phyloP scores from a whole-genome alignment of 768 basidiomycete genomes.

The Filobasidium wieringae region DNA sequence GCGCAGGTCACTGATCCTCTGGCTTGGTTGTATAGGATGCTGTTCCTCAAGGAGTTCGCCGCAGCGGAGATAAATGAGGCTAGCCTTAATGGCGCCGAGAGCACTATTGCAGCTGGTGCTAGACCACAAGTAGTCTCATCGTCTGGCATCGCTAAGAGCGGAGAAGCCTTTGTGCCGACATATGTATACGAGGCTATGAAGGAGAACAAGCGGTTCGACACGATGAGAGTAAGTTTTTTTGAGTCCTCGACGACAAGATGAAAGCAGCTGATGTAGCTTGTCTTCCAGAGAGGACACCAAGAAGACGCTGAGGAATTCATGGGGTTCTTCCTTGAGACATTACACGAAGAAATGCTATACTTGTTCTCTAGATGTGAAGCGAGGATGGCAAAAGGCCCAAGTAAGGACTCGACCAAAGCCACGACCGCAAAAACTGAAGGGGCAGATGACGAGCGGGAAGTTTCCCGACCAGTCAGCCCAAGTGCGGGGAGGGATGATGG shows the following conservation, averaged over 20 bases:
- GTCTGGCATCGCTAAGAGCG: constrained; percentile 4
- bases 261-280: not conserved
- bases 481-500: constrained; percentile 48
- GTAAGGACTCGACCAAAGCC: constrained; percentile 41
- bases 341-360: constrained; percentile 78
- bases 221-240: constrained; percentile 59
- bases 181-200: constrained; percentile 86
- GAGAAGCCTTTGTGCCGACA: constrained; percentile 67
- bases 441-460: constrained; percentile 24
- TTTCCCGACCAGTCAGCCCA: constrained; percentile 34
- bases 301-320: constrained; percentile 98
- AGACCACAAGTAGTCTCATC: not conserved
- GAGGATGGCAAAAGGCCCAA: constrained; percentile 13
- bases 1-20: constrained; percentile 22
- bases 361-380: constrained; percentile 45
- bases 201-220: constrained; percentile 83
- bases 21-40: constrained; percentile 39
- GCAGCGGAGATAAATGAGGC: not conserved
- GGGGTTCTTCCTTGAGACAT: constrained; percentile 88
- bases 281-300: constrained; percentile 62
- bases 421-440: constrained; percentile 41
- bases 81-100: not conserved
- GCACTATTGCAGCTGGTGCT: not conserved
- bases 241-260: no score
- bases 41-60: constrained; percentile 66